These are phyloP conservation scores for Bromus sterilis DNA, from an alignment of 176 grass and related monocot species.

Conservation along the genomic window DNA sequence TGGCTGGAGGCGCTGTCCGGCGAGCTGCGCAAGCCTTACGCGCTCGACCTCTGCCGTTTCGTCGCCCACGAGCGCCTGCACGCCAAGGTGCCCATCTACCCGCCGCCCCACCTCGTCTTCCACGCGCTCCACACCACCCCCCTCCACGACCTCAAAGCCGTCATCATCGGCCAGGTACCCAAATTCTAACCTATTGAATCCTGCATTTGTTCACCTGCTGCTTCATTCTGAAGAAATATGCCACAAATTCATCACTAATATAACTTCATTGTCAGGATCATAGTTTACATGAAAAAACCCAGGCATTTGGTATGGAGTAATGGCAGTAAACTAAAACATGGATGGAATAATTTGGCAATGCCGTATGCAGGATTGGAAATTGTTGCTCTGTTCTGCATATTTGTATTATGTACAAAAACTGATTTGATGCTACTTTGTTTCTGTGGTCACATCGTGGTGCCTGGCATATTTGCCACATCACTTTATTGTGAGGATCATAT, in stretches of 20 bases:
- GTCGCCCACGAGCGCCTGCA: slow-evolving; percentile 48
- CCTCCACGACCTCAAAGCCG: slow-evolving; percentile 73
- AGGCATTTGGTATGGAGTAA: background rate
- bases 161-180: slow-evolving; percentile 92
- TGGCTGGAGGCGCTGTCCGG: slow-evolving; percentile 57
- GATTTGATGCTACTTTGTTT: background rate
- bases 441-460: background rate
- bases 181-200: background rate
- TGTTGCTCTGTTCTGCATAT: background rate
- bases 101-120: slow-evolving; percentile 70
- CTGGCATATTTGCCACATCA: background rate
- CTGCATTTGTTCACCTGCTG: background rate
- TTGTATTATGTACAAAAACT: background rate
- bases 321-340: background rate
- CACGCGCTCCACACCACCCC: slow-evolving; percentile 84
- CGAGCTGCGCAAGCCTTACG: slow-evolving; percentile 76
- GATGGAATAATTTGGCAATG: background rate
- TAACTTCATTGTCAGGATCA: no score
- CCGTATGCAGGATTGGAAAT: background rate
- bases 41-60: slow-evolving; percentile 74
- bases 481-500: background rate
- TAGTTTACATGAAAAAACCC: no score
- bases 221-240: no score
- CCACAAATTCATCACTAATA: no score
- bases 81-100: slow-evolving; percentile 60